Percentiles rank a stretch among this genome's conserved stretches.
These are phyloP conservation scores for Kewa caespitosa DNA, from an alignment of 179 eudicot species.

Conservation along the genomic window DNA sequence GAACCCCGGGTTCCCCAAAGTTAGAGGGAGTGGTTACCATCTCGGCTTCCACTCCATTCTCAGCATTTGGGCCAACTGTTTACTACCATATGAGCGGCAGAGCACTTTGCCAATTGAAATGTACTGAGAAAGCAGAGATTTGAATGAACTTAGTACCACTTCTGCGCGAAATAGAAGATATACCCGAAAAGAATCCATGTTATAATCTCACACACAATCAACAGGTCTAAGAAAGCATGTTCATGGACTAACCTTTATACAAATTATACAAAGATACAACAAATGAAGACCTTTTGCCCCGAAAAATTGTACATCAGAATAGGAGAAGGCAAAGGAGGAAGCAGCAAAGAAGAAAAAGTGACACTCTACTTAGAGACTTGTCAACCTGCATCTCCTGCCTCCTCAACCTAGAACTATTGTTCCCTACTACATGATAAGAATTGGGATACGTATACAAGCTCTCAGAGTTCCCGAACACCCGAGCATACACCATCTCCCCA, in stretches of 20 bases:
- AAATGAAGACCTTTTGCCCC: constrained; percentile 1
- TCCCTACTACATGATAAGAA: constrained; percentile 43
- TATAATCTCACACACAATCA: not conserved
- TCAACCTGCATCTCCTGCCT: constrained; percentile 66
- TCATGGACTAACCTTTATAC: constrained; percentile 11
- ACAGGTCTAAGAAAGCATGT: not conserved
- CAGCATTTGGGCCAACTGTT: too few relatives aligned
- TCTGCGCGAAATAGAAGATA: too few relatives aligned
- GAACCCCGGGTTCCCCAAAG: too few relatives aligned
- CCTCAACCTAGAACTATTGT: constrained; percentile 52
- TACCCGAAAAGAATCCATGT: too few relatives aligned
- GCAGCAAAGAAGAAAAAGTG: constrained; percentile 66
- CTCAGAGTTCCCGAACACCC: constrained; percentile 65
- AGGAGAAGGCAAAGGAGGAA: constrained; percentile 59
- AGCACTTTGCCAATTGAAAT: too few relatives aligned
- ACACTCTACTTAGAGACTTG: constrained; percentile 59
- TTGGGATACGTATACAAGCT: constrained; percentile 44
- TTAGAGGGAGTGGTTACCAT: too few relatives aligned
- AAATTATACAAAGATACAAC: constrained; percentile 21
- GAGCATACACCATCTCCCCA: constrained; percentile 70
- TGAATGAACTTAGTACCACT: too few relatives aligned
- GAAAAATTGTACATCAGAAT: constrained; percentile 37
- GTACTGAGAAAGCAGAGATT: too few relatives aligned
- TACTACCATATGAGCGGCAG: too few relatives aligned
- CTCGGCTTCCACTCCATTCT: too few relatives aligned